Evolutionary conservation across 78 protist species (phyloP), one percentile per base, ranked within the genome.

Genomic region (Emiliania huxleyi): DNA sequence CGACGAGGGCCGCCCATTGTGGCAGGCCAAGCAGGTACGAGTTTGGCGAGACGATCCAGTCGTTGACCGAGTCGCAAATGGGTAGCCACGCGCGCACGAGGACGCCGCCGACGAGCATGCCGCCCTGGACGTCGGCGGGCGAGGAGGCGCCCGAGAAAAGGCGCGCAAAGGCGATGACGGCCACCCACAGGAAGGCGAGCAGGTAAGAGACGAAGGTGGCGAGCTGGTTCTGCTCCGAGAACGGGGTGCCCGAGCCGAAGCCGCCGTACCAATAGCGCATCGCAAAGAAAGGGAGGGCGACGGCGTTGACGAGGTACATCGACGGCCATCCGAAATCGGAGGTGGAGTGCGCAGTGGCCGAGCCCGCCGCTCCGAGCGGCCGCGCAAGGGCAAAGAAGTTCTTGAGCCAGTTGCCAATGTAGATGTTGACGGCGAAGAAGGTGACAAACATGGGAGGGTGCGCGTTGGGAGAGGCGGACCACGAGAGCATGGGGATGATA

Each of bases 101-200:
- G 18, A 81, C 38, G 35, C 49, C 89, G 35, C 89, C 89, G 56
- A 81, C 52, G n/a, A 81, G 52, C 89, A 81, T 40, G 35, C 89
- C 89, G 55, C 89, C 89, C 89, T 81, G 89, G 12, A 81, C 89
- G 55, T 81, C 89, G 38, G 89, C 89, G 37, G 89, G 89, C 46
- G 89, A 44, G 23, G 89, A 44, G 25, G 55, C 49, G 37, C 56
- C 89, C 0, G 56, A 12, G 55, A 15, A 44, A 1, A 81, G 89
- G 21, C 89, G 89, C 89, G 89, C 52, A 42, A 37, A 11, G 55
- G 44, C 26, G 56, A 81, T n/a, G 42, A 15, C 26, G 5, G 23
- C 40, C 49, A 44, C 89, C 89, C 89, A 81, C 18, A 81, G 12
- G 55, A 81, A 44, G 19, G 56, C 89, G 23, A 44, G 25, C 22